Evolutionary conservation across 805 yeast species (phyloP).

Genomic region (Saccharomycopsis microspora): DNA sequence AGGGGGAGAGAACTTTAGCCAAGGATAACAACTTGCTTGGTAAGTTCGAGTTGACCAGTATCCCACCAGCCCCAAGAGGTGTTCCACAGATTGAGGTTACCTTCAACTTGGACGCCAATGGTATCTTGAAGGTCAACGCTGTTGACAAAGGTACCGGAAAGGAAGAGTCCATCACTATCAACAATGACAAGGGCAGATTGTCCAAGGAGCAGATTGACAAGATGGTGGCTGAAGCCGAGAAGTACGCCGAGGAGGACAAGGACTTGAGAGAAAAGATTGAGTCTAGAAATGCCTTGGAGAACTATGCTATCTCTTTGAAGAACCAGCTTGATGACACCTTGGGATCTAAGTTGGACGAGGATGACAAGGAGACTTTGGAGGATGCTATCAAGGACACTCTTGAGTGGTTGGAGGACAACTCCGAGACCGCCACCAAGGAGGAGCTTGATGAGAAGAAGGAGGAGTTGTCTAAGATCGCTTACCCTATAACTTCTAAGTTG

Average conservation of each 20-base stretch:
- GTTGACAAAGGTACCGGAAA: slow-evolving; percentile 93
- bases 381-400: slow-evolving; percentile 83
- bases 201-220: slow-evolving; percentile 90
- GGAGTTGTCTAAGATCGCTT: slow-evolving; percentile 67
- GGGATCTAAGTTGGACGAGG: slow-evolving; percentile 75
- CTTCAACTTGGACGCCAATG: slow-evolving; percentile 80
- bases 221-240: slow-evolving; percentile 97
- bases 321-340: slow-evolving; percentile 15
- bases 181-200: slow-evolving; percentile 90
- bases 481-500: slow-evolving; percentile 86
- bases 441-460: slow-evolving; percentile 91
- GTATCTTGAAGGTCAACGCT: slow-evolving; percentile 78
- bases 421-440: slow-evolving; percentile 79
- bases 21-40: slow-evolving; percentile 88
- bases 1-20: slow-evolving; percentile 93
- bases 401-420: slow-evolving; percentile 82
- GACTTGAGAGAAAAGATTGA: slow-evolving; percentile 75
- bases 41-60: slow-evolving; percentile 75
- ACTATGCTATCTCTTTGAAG: slow-evolving; percentile 70
- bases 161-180: slow-evolving; percentile 80
- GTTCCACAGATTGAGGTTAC: slow-evolving; percentile 86
- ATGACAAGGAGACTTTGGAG: slow-evolving; percentile 77
- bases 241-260: slow-evolving; percentile 85
- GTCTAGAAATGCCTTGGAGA: slow-evolving; percentile 80
- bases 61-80: slow-evolving; percentile 89